phyloP scores from a whole-genome alignment of 2,329 filamentous ascomycete species.

The Paraphoma chrysanthemicola region DNA sequence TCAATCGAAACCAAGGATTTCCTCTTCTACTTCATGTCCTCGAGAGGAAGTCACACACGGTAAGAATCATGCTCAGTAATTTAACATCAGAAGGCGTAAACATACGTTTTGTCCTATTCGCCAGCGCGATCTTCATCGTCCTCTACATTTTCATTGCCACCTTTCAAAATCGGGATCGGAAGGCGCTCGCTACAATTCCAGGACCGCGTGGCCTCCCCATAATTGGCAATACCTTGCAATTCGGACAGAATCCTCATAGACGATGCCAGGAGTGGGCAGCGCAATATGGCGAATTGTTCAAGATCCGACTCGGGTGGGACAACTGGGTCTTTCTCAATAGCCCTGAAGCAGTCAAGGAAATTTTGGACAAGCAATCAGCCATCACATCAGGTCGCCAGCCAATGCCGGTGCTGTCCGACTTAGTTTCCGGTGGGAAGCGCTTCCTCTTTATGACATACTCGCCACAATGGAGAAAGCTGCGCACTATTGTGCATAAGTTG shows the following conservation, averaged over 20 bases:
- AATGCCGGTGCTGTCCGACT: slow-evolving; percentile 42
- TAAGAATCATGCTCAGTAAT: not conserved
- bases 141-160: not conserved
- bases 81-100: not conserved
- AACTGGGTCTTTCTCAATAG: slow-evolving; percentile 52
- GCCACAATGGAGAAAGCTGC: slow-evolving; percentile 43
- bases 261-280: not conserved
- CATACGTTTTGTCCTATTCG: not conserved
- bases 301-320: slow-evolving; percentile 48
- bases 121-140: not conserved
- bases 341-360: slow-evolving; percentile 50
- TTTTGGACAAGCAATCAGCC: slow-evolving; percentile 47
- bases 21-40: not conserved
- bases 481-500: slow-evolving; percentile 43
- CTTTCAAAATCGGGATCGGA: not conserved
- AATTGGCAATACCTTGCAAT: not conserved
- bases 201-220: not conserved
- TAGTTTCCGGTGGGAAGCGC: slow-evolving; percentile 46
- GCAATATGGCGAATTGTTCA: slow-evolving; percentile 51
- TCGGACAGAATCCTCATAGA: not conserved
- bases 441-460: slow-evolving; percentile 47
- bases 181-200: not conserved
- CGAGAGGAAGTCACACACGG: not conserved
- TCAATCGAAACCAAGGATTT: not conserved
- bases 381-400: slow-evolving; percentile 42